phyloP scores from a whole-genome alignment of 768 basidiomycete species.

The Leccinum aurantiacum region DNA sequence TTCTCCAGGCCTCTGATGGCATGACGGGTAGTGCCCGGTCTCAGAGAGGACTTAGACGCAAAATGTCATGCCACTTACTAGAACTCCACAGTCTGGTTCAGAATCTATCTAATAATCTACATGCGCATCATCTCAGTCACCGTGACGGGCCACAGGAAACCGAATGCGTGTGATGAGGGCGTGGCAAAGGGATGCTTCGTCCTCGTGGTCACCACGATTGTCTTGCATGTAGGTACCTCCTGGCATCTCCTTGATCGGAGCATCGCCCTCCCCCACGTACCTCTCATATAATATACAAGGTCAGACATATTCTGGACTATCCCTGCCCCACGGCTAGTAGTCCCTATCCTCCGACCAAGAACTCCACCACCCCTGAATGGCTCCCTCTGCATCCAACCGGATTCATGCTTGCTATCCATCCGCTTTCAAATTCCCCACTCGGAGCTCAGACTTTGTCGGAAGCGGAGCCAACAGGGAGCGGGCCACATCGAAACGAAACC shows the following conservation, averaged over 20 bases:
- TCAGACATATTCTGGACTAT: not conserved
- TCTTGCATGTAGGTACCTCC: not conserved
- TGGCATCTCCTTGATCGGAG: not conserved
- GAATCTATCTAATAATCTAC: not conserved
- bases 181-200: not conserved
- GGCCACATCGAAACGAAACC: not conserved
- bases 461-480: not conserved
- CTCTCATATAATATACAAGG: not conserved
- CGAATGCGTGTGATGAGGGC: not conserved
- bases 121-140: not conserved
- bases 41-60: not conserved
- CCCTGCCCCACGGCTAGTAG: not conserved
- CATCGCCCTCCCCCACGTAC: not conserved
- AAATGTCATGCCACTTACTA: not conserved
- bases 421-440: not conserved
- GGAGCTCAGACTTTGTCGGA: not conserved
- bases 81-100: not conserved
- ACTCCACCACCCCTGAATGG: not conserved
- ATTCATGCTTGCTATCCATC: not conserved
- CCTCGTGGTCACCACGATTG: not conserved
- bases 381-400: not conserved
- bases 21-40: not conserved
- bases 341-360: not conserved
- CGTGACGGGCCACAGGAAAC: not conserved
- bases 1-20: not conserved